Percentiles rank a stretch among this genome's conserved stretches.
Evolutionary conservation across 1,139 yeast species (phyloP).

Genomic region (Pichia sp.): DNA sequence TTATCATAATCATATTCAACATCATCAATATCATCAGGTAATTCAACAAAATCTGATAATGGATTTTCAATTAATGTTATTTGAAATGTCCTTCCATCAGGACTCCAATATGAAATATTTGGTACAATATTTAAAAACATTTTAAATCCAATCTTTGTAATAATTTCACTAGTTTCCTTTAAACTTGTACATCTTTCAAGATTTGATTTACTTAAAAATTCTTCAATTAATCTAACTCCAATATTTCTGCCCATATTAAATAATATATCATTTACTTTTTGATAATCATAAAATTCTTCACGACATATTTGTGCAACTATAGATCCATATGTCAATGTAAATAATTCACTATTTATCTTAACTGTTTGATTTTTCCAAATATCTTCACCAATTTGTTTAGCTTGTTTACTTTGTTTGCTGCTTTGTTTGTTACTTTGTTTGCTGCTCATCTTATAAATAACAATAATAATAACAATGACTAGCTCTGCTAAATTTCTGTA

Average conservation of each 20-base stretch:
- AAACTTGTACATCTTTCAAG: slow-evolving; percentile 74
- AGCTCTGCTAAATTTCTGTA: no score
- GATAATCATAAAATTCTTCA: slow-evolving; percentile 72
- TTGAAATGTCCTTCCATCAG: slow-evolving; percentile 69
- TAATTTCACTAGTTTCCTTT: slow-evolving; percentile 81
- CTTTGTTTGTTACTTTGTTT: not conserved
- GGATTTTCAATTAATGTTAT: slow-evolving; percentile 81
- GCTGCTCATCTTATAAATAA: not conserved
- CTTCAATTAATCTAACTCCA: slow-evolving; percentile 87
- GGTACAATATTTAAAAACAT: slow-evolving; percentile 83
- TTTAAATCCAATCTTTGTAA: slow-evolving; percentile 84
- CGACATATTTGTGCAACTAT: slow-evolving; percentile 89
- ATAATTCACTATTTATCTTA: slow-evolving; percentile 86
- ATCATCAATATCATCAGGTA: slow-evolving; percentile 48
- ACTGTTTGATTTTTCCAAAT: slow-evolving; percentile 88
- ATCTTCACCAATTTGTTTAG: slow-evolving; percentile 59
- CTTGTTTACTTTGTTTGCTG: not conserved
- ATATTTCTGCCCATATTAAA: slow-evolving; percentile 95
- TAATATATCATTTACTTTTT: slow-evolving; percentile 72
- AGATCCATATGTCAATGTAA: slow-evolving; percentile 90
- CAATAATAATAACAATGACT: not conserved
- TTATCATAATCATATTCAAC: slow-evolving; percentile 5
- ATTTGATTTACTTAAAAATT: slow-evolving; percentile 82
- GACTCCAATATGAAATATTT: slow-evolving; percentile 60
- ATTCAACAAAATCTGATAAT: slow-evolving; percentile 88